A percentile compares a stretch with the other conserved stretches of the same genome.
Evolutionary conservation across 306 rosid species (phyloP).

Genomic region (Oemleria cerasiformis): DNA sequence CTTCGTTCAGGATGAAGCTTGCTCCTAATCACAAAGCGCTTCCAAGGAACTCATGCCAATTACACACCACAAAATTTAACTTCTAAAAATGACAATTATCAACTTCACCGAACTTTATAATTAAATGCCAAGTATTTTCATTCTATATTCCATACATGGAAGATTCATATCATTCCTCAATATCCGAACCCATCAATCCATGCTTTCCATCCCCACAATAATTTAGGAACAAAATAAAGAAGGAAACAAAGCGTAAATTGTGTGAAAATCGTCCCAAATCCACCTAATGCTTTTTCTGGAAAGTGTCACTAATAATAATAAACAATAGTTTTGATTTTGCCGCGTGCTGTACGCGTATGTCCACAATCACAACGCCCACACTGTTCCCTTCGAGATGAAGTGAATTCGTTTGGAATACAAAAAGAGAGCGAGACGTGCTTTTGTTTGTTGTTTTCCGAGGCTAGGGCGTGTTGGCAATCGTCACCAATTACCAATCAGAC

Average conservation of each 20-base stretch:
- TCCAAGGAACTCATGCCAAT: no score
- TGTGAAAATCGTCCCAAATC: not conserved
- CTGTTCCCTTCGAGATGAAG: conserved; percentile 11
- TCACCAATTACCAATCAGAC: not conserved
- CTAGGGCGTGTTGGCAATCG: not conserved
- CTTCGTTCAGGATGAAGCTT: no score
- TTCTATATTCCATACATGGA: not conserved
- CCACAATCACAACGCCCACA: not conserved
- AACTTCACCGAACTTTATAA: no score
- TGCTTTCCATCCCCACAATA: not conserved
- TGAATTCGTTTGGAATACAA: not conserved
- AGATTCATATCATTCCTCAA: not conserved
- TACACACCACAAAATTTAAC: no score
- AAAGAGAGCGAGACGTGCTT: not conserved
- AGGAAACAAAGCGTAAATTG: not conserved
- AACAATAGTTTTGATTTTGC: not conserved
- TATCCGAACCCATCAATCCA: not conserved
- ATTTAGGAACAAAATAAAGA: not conserved
- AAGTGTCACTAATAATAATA: not conserved
- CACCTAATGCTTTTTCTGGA: not conserved
- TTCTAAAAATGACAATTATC: no score
- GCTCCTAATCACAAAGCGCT: no score
- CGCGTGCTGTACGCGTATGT: conserved; percentile 31
- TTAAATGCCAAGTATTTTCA: not conserved
- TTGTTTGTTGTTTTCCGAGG: not conserved